Evolutionary conservation across 768 basidiomycete species (phyloP).

Genomic region (Boletales sp.): DNA sequence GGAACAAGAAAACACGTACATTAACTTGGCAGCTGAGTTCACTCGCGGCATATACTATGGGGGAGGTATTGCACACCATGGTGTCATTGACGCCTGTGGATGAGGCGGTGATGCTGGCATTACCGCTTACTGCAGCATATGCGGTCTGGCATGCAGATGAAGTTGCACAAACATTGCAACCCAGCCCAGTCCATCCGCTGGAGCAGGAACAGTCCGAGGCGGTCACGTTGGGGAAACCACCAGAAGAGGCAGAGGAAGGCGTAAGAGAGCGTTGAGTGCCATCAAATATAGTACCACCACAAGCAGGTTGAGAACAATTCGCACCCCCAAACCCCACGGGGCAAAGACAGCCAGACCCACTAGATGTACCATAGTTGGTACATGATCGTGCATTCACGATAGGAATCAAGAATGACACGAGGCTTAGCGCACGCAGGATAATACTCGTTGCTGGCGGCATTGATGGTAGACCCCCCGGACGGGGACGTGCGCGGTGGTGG

Average conservation of each 20-base stretch:
- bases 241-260: conserved; percentile 32
- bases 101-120: conserved; percentile 30
- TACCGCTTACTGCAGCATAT: conserved; percentile 41
- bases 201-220: conserved; percentile 66
- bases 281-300: conserved; percentile 81
- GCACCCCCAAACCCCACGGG: conserved; percentile 79
- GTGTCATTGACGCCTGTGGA: conserved; percentile 52
- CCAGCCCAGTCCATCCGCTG: conserved; percentile 71
- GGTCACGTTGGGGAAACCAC: conserved; percentile 62
- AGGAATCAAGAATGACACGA: conserved; percentile 9
- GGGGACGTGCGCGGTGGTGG: too few relatives aligned
- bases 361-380: conserved; percentile 23
- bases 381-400: conserved; percentile 24
- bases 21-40: conserved; percentile 84
- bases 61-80: conserved; percentile 65
- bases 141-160: conserved; percentile 67
- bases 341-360: conserved; percentile 53
- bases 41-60: conserved; percentile 72
- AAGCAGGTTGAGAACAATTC: conserved; percentile 65
- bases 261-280: conserved; percentile 56
- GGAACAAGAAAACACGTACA: conserved; percentile 45
- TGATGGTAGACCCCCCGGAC: not conserved
- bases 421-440: conserved; percentile 6
- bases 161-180: conserved; percentile 76
- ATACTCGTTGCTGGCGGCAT: conserved; percentile 8